Evolutionary conservation across 2,329 filamentous ascomycete species (phyloP).

Genomic region (Ophiosphaerella korrae): DNA sequence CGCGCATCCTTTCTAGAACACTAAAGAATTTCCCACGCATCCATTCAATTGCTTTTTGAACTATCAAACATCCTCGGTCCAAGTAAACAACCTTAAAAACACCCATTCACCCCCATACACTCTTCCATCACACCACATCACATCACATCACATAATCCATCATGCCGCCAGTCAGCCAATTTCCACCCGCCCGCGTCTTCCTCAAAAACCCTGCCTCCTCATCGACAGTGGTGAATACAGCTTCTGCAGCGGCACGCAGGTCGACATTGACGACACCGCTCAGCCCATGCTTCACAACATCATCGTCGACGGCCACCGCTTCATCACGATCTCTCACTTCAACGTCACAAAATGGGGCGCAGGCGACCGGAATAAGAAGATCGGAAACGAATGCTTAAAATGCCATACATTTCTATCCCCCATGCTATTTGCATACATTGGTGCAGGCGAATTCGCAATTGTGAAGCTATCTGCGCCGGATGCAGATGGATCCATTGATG

Average conservation of each 20-base stretch:
- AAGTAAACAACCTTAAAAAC: too few relatives aligned
- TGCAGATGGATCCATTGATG: too few relatives aligned
- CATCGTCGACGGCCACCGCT: conserved; percentile 31
- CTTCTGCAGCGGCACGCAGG: conserved; percentile 2
- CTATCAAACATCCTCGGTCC: too few relatives aligned
- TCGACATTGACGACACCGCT: conserved; percentile 14
- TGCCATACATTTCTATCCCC: neutral
- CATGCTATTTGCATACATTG: too few relatives aligned
- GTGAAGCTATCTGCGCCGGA: too few relatives aligned
- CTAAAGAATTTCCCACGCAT: too few relatives aligned
- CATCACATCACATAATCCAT: neutral
- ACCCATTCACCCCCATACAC: too few relatives aligned
- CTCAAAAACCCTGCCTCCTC: conserved; percentile 19
- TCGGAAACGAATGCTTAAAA: conserved; percentile 3
- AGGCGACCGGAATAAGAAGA: conserved; percentile 25
- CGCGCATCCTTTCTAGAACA: neutral
- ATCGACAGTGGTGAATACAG: neutral
- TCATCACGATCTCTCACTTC: conserved; percentile 29
- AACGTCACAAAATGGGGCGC: conserved; percentile 33
- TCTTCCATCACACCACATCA: too few relatives aligned
- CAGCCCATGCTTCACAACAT: conserved; percentile 22
- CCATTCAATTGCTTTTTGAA: too few relatives aligned
- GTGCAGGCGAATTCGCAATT: too few relatives aligned
- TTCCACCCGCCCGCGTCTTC: conserved; percentile 35
- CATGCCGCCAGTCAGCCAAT: conserved; percentile 39